Base-by-base conservation (phyloP, 2,329 filamentous ascomycete genomes). In the Fusarium oxysporum region DNA sequence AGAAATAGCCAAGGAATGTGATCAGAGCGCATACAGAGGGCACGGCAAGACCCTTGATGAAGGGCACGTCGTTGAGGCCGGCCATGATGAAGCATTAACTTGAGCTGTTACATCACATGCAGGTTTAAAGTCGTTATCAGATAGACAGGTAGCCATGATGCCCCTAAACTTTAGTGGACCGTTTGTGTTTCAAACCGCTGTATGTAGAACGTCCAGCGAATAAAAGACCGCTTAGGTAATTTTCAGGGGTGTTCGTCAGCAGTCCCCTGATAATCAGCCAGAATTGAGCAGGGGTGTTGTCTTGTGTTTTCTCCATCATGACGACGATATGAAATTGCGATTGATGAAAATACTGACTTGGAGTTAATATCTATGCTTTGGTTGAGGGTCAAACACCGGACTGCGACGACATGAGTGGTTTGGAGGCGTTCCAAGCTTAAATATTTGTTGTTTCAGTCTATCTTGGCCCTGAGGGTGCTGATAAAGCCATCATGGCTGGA, bases 11-110 rank as follows among this genome's bases (percentile, higher is more conserved):
- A 7, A 95, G 87, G 78, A 94, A 93, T 59, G 83, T 78, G 66
- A 95, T 92, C 19, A 96, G 83, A 12, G 85, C 62, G 71, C 90
- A 90, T 48, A 93, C 92, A 65, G 85, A 87, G 19, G 92, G 92
- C n/a, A 95, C 88, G 65, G 92, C 91, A 57, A 94, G 84, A 55
- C 82, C 80, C 77, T 88, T 86, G 68, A 90, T 77, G 47, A 83
- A 75, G 61, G 83, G 80, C 77, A 83, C 80, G 68, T 82, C 79
- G 76, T 80, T 79, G 78, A 84, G 71, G 81, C 83, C 84, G 60
- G 83, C 82, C 84, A 85, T 85, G 58, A 57, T 68, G 30, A 61
- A 62, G 55, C 37, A 30, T 68, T 38, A 40, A 25, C 50, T 45
- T 44, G 28, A 56, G 33, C 28, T 41, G 38, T 64, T 59, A 73